phyloP scores from a whole-genome alignment of 768 basidiomycete genomes.

The Calocybe indica region DNA sequence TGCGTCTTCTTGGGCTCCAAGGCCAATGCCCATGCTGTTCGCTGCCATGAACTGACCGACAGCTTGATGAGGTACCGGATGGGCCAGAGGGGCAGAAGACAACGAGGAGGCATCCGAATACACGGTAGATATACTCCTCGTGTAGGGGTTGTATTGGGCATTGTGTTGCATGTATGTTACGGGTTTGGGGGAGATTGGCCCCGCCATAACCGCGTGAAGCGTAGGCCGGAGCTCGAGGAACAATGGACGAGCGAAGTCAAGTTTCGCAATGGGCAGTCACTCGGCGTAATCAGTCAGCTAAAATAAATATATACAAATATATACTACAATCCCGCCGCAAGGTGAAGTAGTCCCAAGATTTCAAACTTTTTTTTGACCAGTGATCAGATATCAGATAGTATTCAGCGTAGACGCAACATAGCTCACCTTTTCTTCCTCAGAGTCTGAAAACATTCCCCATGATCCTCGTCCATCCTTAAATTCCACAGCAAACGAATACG shows the following conservation, averaged over 20 bases:
- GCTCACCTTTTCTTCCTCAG: constrained; percentile 56
- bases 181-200: constrained; percentile 57
- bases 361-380: constrained; percentile 38
- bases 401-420: not conserved
- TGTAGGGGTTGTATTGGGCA: constrained; percentile 54
- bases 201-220: constrained; percentile 42
- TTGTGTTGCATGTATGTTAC: constrained; percentile 61
- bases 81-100: constrained; percentile 44
- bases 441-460: constrained; percentile 59
- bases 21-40: constrained; percentile 16
- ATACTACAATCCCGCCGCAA: constrained; percentile 32
- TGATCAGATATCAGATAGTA: constrained; percentile 2
- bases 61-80: constrained; percentile 49
- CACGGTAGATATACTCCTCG: constrained; percentile 36
- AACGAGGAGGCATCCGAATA: constrained; percentile 66
- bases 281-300: no score
- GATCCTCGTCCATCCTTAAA: constrained; percentile 41
- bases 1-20: constrained; percentile 43
- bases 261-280: constrained; percentile 5
- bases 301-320: not conserved
- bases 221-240: constrained; percentile 11
- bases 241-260: constrained; percentile 2
- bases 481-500: constrained; percentile 61
- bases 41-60: constrained; percentile 33
- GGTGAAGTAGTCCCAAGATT: constrained; percentile 40